Conservation (phyloP, 1,284 basidiomycete species). For the Boletus mariae region DNA sequence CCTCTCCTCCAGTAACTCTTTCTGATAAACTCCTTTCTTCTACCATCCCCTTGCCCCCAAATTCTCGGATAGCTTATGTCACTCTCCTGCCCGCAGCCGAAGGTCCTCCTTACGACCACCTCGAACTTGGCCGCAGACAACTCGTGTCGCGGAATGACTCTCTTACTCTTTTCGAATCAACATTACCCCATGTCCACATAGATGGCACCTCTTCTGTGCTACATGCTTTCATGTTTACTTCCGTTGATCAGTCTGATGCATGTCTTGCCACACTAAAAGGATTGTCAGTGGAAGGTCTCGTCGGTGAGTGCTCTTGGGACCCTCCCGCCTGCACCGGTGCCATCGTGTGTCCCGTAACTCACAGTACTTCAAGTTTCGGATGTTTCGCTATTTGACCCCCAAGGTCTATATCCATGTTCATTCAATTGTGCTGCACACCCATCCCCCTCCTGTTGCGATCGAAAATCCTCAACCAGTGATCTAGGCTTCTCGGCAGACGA, state of each 20-base stretch:
- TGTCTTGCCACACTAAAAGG: conserved; percentile 31
- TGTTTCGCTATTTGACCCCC: conserved; percentile 41
- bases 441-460: conserved; percentile 43
- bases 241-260: conserved; percentile 32
- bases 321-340: neutral
- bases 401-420: conserved; percentile 53
- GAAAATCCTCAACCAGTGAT: conserved; percentile 20
- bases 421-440: conserved; percentile 39
- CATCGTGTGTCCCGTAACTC: conserved; percentile 1
- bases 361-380: conserved; percentile 33
- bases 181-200: conserved; percentile 49
- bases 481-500: conserved; percentile 24
- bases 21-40: conserved; percentile 37
- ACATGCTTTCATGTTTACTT: conserved; percentile 53
- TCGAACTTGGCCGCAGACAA: conserved; percentile 55
- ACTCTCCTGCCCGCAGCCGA: conserved; percentile 39
- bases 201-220: conserved; percentile 40
- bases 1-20: conserved; percentile 33
- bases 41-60: conserved; percentile 34
- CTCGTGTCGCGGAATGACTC: conserved; percentile 40
- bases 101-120: conserved; percentile 36
- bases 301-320: conserved; percentile 39
- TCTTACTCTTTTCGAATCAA: conserved; percentile 41
- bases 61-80: conserved; percentile 42
- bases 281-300: conserved; percentile 45